A percentile compares a stretch with the other conserved stretches of the same genome.
Conservation (phyloP, 106 monocot species). For the Hemerocallis citrina region DNA sequence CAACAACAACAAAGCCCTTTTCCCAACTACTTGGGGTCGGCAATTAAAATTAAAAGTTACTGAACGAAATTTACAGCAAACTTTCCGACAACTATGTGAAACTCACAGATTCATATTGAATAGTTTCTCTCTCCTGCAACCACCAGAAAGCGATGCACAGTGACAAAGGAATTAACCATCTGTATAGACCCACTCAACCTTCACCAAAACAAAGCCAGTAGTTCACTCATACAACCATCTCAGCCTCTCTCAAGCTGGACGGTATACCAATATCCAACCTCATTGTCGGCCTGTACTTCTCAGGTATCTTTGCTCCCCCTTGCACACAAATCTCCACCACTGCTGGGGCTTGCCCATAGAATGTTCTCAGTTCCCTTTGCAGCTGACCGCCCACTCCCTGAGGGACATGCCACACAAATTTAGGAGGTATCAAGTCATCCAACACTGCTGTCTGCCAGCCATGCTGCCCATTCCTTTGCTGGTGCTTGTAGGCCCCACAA, state of each 20-base stretch:
- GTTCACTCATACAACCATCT: conserved; percentile 80
- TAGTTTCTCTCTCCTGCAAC: too few species aligned
- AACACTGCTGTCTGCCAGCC: conserved; percentile 90
- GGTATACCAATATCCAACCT: conserved; percentile 90
- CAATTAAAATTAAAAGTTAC: too few species aligned
- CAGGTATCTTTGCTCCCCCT: conserved; percentile 69
- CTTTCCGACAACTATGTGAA: too few species aligned
- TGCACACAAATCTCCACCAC: conserved; percentile 87
- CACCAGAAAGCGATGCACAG: too few species aligned
- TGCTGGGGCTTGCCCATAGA: conserved; percentile 95
- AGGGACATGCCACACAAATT: conserved; percentile 93
- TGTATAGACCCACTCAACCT: too few species aligned
- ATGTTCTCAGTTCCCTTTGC: conserved; percentile 64
- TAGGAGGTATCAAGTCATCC: conserved; percentile 78
- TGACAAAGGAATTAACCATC: too few species aligned
- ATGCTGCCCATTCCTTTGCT: conserved; percentile 95
- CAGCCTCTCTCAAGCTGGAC: conserved; percentile 55
- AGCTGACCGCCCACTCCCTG: conserved; percentile 21
- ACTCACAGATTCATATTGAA: too few species aligned
- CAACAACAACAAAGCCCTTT: too few species aligned
- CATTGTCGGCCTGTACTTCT: conserved; percentile 81
- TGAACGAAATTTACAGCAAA: too few species aligned
- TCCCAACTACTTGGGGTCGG: too few species aligned
- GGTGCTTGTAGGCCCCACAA: conserved; percentile 90
- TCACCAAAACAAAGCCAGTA: too few species aligned